Evolutionary conservation across 345 rosid genomes (phyloP).

Genomic region (Raphanus raphanistrum): DNA sequence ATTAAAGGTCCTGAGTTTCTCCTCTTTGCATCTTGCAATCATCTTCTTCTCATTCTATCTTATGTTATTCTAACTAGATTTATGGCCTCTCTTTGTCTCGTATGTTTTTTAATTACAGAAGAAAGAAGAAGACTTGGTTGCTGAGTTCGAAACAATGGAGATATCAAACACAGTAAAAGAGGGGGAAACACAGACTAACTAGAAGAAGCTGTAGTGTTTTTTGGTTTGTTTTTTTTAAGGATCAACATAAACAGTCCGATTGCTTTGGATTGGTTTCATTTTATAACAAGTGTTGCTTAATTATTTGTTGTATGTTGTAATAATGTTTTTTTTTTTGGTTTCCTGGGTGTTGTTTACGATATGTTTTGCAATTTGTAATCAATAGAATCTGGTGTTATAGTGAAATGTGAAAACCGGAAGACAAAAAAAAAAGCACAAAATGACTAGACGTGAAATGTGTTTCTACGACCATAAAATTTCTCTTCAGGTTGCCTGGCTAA

Average conservation of each 20-base stretch:
- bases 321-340: neutral
- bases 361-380: conserved; percentile 29
- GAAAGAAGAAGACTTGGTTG: conserved; percentile 38
- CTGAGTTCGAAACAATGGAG: conserved; percentile 30
- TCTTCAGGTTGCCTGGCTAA: conserved; percentile 12
- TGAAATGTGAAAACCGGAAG: neutral
- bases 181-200: conserved; percentile 23
- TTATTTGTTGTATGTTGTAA: conserved; percentile 22
- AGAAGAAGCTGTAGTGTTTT: conserved; percentile 29
- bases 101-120: conserved; percentile 21
- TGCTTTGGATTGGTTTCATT: conserved; percentile 37
- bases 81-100: neutral
- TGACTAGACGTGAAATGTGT: neutral
- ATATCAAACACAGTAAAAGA: conserved; percentile 27
- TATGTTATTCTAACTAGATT: neutral
- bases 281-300: conserved; percentile 9
- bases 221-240: conserved; percentile 9
- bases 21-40: neutral
- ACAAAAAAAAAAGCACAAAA: neutral
- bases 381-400: conserved; percentile 25
- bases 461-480: conserved; percentile 6
- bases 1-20: conserved; percentile 28
- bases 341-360: conserved; percentile 13
- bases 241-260: conserved; percentile 26
- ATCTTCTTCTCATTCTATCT: neutral